Evolutionary conservation across 768 basidiomycete genomes (phyloP), one percentile per base, ranked within the genome.

Genomic region (Lactifluus echinatus): DNA sequence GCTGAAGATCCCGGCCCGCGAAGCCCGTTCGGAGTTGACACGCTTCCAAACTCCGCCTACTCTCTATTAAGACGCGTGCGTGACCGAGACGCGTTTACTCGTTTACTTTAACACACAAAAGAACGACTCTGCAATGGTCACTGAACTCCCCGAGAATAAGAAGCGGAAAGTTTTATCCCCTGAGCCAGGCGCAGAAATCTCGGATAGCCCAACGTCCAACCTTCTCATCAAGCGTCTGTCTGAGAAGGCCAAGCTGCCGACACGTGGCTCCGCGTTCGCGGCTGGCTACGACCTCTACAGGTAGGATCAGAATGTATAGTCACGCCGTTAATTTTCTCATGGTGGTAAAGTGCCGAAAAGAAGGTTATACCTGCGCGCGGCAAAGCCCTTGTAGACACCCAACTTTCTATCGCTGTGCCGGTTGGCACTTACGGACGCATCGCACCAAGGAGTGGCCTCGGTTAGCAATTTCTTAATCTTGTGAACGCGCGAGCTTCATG

Each of bases 221-320:
- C 79, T 97, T 19, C 81, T 92, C 53, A 80, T 99, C 67, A 96
- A 96, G 68, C 81, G 83, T 33, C 83, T 88, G 36, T 92, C 89
- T 2, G 80, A 83, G 17, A 88, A 84, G 66, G 96, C 90, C 24
- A 86, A 69, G 60, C 68, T 92, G 21, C 96, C 96, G 2, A 93
- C 89, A 10, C 81, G 92, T 49, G 95, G 96, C 0, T 92, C 89
- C 2, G 71, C 82, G 2, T 75, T 93, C 48, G 81, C 95, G 2
- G 96, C 96, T 1, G 96, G 96, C 5, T 96, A 98, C 67, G 96
- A 99, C 70, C 76, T 99, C 36, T 94, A 93, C 73, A 87, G 88
- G 93, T 90, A 68, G n/a, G 75, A 62, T 26, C 42, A 37, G 14
- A 36, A 17, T 21, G 23, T 17, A 26, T 57, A 23, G 12, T 44